Evolutionary conservation across 257 asterid species (phyloP).

Genomic region (Apocynum venetum): DNA sequence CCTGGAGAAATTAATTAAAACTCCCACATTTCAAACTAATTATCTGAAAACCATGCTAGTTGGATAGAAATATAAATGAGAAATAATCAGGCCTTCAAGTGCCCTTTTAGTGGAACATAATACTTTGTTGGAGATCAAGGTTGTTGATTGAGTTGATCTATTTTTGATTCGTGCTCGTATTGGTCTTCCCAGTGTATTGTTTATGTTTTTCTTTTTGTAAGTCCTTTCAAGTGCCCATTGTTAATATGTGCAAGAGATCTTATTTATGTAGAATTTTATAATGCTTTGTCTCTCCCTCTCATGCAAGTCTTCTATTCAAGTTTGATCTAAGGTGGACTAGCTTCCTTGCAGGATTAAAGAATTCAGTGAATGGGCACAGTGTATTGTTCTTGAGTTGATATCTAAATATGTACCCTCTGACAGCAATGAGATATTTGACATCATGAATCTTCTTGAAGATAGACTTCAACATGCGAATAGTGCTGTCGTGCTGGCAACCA

Average conservation of each 20-base stretch:
- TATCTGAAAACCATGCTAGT: background rate
- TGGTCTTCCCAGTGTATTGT: background rate
- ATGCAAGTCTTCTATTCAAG: background rate
- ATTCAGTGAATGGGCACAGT: constrained; percentile 99
- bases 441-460: constrained; percentile 99
- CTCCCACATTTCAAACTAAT: background rate
- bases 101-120: background rate
- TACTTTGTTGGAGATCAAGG: background rate
- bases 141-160: background rate
- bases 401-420: constrained; percentile 88
- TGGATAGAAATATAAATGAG: background rate
- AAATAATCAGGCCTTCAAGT: background rate
- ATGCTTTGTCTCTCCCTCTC: background rate
- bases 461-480: constrained; percentile 99
- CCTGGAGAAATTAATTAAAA: background rate
- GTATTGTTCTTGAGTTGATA: constrained; percentile 81
- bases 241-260: background rate
- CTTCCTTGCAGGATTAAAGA: constrained; percentile 71
- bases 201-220: background rate
- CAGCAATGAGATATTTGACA: constrained; percentile 91
- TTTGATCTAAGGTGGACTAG: background rate
- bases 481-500: constrained; percentile 97
- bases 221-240: background rate
- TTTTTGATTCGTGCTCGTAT: background rate
- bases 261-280: background rate